Evolutionary conservation across 108 stramenopile species (phyloP).

Genomic region (Discostella pseudostelligera): DNA sequence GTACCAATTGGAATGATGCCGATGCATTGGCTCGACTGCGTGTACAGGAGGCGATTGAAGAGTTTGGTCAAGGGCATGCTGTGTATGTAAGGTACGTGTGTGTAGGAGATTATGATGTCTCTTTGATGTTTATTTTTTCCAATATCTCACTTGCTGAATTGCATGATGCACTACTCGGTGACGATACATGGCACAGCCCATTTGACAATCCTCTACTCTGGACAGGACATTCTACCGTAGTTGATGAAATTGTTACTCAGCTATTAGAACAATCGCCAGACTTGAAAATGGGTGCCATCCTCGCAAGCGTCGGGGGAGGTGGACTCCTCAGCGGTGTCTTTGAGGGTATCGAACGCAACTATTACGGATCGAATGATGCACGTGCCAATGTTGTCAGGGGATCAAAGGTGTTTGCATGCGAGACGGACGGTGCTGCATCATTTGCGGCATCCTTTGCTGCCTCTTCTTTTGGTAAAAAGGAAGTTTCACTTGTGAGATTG

Average conservation of each 20-base stretch:
- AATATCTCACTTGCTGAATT: too few relatives aligned
- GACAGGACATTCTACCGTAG: conserved; percentile 87
- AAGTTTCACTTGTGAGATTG: conserved; percentile 47
- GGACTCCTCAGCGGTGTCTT: conserved; percentile 83
- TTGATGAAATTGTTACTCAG: conserved; percentile 79
- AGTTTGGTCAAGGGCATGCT: conserved; percentile 9
- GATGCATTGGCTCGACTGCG: conserved; percentile 64
- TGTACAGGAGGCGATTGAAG: conserved; percentile 43
- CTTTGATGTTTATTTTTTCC: too few relatives aligned
- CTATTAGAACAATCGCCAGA: conserved; percentile 32
- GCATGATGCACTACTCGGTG: too few relatives aligned
- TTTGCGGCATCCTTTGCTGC: conserved; percentile 58
- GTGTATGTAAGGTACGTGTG: conserved; percentile 30
- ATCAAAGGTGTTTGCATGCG: conserved; percentile 74
- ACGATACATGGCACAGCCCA: too few relatives aligned
- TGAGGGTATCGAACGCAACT: conserved; percentile 71
- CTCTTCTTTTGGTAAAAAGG: conserved; percentile 21
- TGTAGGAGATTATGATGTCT: too few relatives aligned
- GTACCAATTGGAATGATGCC: conserved; percentile 90
- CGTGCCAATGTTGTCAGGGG: conserved; percentile 31
- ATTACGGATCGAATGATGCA: conserved; percentile 5
- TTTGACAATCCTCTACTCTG: conserved; percentile 87
- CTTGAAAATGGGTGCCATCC: conserved; percentile 62
- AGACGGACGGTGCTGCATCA: conserved; percentile 87
- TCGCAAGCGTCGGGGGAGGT: conserved; percentile 89